A percentile compares a stretch with the other conserved stretches of the same genome.
These are phyloP conservation scores for Penicillium coffeae DNA, from an alignment of 495 filamentous ascomycete species.

Conservation along the genomic window DNA sequence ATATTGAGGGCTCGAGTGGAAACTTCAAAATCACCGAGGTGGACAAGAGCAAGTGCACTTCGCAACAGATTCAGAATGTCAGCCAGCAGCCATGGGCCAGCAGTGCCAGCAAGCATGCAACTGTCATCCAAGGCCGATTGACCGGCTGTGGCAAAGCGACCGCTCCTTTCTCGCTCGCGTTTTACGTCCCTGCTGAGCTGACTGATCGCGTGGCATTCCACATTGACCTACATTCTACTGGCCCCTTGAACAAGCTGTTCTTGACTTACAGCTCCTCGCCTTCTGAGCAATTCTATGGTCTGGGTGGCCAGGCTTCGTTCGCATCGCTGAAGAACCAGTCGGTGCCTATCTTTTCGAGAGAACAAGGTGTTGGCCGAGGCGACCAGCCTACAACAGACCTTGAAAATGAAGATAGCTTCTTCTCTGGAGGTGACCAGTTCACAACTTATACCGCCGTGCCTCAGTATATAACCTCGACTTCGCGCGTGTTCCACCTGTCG, in stretches of 20 bases:
- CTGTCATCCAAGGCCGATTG: constrained; percentile 14
- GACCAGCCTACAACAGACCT: constrained; percentile 22
- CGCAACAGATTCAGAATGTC: constrained; percentile 12
- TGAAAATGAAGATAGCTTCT: constrained; percentile 19
- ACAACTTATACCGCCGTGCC: constrained; percentile 22
- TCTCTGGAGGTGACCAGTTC: constrained; percentile 22
- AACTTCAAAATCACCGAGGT: constrained; percentile 25
- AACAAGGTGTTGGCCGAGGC: constrained; percentile 27
- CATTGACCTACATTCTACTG: constrained; percentile 9
- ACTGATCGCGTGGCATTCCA: constrained; percentile 20
- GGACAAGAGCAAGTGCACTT: constrained; percentile 18
- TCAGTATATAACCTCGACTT: constrained; percentile 19
- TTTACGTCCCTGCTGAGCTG: constrained; percentile 18
- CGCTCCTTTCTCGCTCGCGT: constrained; percentile 9
- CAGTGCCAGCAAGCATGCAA: constrained; percentile 14
- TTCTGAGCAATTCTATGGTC: constrained; percentile 26
- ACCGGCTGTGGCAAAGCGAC: constrained; percentile 16
- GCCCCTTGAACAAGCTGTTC: constrained; percentile 14
- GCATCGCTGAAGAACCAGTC: constrained; percentile 28
- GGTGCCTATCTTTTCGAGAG: constrained; percentile 25
- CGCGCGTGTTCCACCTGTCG: constrained; percentile 19
- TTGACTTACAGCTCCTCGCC: constrained; percentile 18
- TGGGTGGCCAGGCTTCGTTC: constrained; percentile 26
- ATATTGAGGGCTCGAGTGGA: constrained; percentile 17
- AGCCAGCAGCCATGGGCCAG: constrained; percentile 1